These are phyloP conservation scores for Pseudocercospora macadamiae DNA, from an alignment of 2,329 filamentous ascomycete genomes.

Conservation along the genomic window DNA sequence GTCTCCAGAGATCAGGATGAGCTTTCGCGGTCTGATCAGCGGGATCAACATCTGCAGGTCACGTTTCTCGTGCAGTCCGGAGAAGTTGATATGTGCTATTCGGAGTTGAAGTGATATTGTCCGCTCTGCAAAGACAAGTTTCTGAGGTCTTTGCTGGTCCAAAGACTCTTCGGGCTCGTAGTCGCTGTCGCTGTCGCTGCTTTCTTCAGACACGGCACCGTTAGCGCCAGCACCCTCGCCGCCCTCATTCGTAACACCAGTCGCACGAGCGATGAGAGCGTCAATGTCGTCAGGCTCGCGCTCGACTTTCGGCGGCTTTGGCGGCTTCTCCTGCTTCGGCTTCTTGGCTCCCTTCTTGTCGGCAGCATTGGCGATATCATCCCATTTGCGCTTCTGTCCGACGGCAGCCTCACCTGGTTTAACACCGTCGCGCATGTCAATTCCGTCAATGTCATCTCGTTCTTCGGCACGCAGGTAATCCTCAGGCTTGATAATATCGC, in stretches of 20 bases:
- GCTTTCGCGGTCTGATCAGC: conserved; percentile 87
- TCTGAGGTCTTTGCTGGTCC: conserved; percentile 68
- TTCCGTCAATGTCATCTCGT: conserved; percentile 72
- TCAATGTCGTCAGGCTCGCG: conserved; percentile 41
- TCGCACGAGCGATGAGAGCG: conserved; percentile 37
- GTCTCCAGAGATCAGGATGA: conserved; percentile 86
- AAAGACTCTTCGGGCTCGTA: conserved; percentile 55
- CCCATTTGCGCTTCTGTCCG: conserved; percentile 94
- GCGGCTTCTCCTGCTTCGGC: conserved; percentile 50
- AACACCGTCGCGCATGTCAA: conserved; percentile 60
- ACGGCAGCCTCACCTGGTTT: conserved; percentile 57
- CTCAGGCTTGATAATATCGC: conserved; percentile 89
- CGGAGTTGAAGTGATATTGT: conserved; percentile 70
- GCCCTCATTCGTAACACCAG: conserved; percentile 26
- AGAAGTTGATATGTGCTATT: conserved; percentile 88
- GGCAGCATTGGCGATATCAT: conserved; percentile 60
- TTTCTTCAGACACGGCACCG: conserved; percentile 29
- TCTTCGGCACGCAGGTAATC: conserved; percentile 94
- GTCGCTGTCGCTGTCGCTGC: conserved; percentile 47
- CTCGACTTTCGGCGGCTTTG: conserved; percentile 25
- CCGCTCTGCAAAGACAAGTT: conserved; percentile 67
- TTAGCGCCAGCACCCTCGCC: conserved; percentile 17
- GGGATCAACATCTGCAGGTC: conserved; percentile 94
- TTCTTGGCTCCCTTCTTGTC: conserved; percentile 60
- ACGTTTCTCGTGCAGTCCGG: conserved; percentile 88